Evolutionary conservation across 2,329 filamentous ascomycete species (phyloP).

Genomic region (Chalara sp.): DNA sequence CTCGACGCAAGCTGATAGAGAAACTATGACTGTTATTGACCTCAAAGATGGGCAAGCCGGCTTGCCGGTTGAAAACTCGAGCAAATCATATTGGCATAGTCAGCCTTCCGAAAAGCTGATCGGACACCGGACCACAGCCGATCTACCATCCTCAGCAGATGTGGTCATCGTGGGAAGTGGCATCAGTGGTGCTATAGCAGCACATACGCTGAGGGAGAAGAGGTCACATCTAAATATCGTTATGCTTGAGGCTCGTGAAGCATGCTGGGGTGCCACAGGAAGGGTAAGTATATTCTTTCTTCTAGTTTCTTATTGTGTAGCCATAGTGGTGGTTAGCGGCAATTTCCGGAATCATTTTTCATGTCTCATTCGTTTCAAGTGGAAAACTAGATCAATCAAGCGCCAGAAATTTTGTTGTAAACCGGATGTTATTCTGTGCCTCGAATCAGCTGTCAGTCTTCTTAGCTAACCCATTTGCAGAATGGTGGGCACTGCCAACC

Average conservation of each 20-base stretch:
- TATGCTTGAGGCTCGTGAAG: conserved; percentile 72
- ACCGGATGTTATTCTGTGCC: too few relatives aligned
- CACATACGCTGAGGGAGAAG: conserved; percentile 47
- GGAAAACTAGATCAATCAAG: too few relatives aligned
- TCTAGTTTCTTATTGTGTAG: too few relatives aligned
- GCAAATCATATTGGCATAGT: conserved; percentile 67
- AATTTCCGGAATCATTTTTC: too few relatives aligned
- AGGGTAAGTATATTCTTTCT: conserved; percentile 43
- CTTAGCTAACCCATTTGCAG: conserved; percentile 26
- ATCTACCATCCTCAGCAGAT: conserved; percentile 57
- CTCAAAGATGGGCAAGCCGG: conserved; percentile 12
- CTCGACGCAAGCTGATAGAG: too few relatives aligned
- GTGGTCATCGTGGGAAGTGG: conserved; percentile 69
- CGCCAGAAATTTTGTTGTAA: too few relatives aligned
- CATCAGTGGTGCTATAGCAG: conserved; percentile 68
- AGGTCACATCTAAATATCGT: conserved; percentile 46
- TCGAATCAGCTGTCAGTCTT: too few relatives aligned
- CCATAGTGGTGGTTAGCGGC: too few relatives aligned
- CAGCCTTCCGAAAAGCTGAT: conserved; percentile 57
- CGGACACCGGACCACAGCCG: conserved; percentile 59
- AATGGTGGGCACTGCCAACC: conserved; percentile 74
- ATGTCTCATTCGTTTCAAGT: too few relatives aligned
- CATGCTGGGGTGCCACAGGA: conserved; percentile 79
- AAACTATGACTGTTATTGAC: too few relatives aligned
- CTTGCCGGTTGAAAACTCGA: conserved; percentile 55